Evolutionary conservation across 192 early-diverging fungal species (phyloP), one percentile per base, ranked within the genome.

Genomic region (Podochytrium sp.): DNA sequence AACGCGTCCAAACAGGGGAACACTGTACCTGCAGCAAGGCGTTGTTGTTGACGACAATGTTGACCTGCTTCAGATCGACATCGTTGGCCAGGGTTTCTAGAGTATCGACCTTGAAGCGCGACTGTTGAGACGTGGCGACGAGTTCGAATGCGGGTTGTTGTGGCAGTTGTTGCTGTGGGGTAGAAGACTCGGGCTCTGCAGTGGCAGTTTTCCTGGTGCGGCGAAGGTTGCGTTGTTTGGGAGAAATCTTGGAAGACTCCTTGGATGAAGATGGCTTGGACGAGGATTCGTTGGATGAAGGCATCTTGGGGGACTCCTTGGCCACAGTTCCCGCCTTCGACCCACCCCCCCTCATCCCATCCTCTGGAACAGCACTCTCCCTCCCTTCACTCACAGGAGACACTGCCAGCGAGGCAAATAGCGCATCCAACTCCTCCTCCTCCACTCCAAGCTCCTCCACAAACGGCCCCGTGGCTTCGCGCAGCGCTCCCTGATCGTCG

Each of bases 61-160:
- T 92, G 53, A 97, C 93, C 2, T 81, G 83, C 67, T 87, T 90
- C 14, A 85, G 84, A 76, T 93, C 91, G 5, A 94, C 84, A 43
- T 96, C 93, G 79, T 91, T 94, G 37, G 89, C 89, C 3, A 91
- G 72, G 2, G 93, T 91, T 25, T 90, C 88, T 0, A 94, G 56
- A 0, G 95, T 95, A 73, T 94, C 93, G 7, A 76, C 80, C 74
- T 96, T 91, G 81, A 95, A 96, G 30, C 95, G 89, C 53, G 92
- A 93, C 70, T 91, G 90, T 73, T 93, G 92, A 20, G 76, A 62
- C 20, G 62, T 65, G 27, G 78, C 68, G 34, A 69, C 53, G 29
- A 72, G 29, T 69, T 71, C 67, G 67, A 47, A 4, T 5, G 37
- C 3, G 7, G 52, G 10, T 5, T 18, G 52, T 23, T 14, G 52